These are phyloP conservation scores for Daldinia sp. DNA, from an alignment of 2,329 filamentous ascomycete species.

Conservation along the genomic window DNA sequence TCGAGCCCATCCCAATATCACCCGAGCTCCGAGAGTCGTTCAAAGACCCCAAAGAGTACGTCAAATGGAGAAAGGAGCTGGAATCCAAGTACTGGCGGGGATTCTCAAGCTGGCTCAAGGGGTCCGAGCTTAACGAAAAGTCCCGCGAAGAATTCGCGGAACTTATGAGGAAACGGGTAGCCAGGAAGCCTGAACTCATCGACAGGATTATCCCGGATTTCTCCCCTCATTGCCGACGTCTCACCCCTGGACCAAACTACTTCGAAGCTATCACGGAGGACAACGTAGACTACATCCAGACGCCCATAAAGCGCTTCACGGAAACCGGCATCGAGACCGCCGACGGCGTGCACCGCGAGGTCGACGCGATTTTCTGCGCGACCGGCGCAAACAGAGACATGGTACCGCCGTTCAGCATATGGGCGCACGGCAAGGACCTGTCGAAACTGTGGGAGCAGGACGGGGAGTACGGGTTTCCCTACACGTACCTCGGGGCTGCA, in stretches of 20 bases:
- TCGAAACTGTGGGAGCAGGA: constrained; percentile 67
- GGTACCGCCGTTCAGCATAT: constrained; percentile 71
- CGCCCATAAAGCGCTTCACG: constrained; percentile 69
- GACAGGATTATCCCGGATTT: constrained; percentile 71
- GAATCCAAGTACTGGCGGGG: constrained; percentile 70
- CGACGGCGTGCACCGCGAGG: constrained; percentile 67
- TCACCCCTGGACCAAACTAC: constrained; percentile 76
- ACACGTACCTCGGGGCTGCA: constrained; percentile 74
- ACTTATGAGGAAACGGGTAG: constrained; percentile 66
- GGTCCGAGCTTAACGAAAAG: constrained; percentile 62
- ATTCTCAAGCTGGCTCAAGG: constrained; percentile 66
- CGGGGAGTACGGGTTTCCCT: constrained; percentile 70
- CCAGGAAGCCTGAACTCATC: constrained; percentile 66
- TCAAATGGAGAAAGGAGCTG: constrained; percentile 60
- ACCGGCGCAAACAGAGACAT: constrained; percentile 74
- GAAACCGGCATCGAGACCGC: constrained; percentile 69
- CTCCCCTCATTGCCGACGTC: constrained; percentile 71
- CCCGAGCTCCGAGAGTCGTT: constrained; percentile 68
- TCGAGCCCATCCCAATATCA: constrained; percentile 67
- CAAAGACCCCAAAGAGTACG: constrained; percentile 69
- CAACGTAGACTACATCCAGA: constrained; percentile 72
- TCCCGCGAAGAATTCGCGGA: constrained; percentile 61
- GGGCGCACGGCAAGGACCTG: constrained; percentile 66
- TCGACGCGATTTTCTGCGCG: constrained; percentile 75
- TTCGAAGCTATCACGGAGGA: constrained; percentile 72